Percentiles rank a stretch among this genome's conserved stretches.
These are phyloP conservation scores for Penicillium sclerotiorum DNA, from an alignment of 2,329 filamentous ascomycete species.

Conservation along the genomic window DNA sequence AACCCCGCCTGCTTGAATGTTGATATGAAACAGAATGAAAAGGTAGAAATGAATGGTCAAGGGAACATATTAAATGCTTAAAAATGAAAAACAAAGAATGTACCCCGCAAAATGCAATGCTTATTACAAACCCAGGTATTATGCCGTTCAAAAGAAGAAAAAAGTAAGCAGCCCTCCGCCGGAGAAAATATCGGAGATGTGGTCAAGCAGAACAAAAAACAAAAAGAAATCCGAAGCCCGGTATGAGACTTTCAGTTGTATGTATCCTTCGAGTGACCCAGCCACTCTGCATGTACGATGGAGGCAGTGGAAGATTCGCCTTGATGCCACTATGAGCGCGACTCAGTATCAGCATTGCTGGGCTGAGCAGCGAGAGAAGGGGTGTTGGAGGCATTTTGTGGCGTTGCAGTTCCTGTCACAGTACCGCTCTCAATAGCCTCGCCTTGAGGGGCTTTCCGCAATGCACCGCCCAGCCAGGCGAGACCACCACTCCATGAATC, in stretches of 20 bases:
- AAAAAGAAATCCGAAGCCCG: constrained; percentile 3
- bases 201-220: neutral
- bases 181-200: too few species aligned
- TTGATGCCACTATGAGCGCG: constrained; percentile 11
- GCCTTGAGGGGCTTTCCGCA: constrained; percentile 22
- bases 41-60: constrained; percentile 1
- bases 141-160: constrained; percentile 5
- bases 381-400: constrained; percentile 7
- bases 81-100: neutral
- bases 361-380: neutral
- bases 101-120: constrained; percentile 25
- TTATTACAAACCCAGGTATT: constrained; percentile 18
- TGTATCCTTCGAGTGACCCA: constrained; percentile 22
- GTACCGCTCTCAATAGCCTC: constrained; percentile 12
- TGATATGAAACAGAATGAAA: neutral
- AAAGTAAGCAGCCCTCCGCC: too few species aligned
- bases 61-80: constrained; percentile 18
- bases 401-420: constrained; percentile 15
- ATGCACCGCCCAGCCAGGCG: constrained; percentile 39
- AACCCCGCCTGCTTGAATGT: neutral
- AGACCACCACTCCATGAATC: constrained; percentile 41
- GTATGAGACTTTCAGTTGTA: constrained; percentile 8
- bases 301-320: neutral
- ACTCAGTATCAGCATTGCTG: constrained; percentile 1
- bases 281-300: constrained; percentile 23